Conservation (phyloP, 1,139 yeast species). For the Hyphopichia khmerensis region DNA sequence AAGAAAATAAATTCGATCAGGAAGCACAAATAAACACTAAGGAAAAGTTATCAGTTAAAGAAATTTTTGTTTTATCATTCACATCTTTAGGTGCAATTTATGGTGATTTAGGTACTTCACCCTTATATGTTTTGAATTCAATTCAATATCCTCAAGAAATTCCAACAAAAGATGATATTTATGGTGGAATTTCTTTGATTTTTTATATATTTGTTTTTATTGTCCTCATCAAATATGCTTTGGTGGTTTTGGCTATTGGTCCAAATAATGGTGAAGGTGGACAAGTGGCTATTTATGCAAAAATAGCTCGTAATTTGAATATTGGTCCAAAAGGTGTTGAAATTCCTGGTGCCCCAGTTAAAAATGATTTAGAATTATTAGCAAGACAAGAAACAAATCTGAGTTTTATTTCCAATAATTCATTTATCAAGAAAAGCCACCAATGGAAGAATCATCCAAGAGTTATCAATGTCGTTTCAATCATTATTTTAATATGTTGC, state of each 20-base stretch:
- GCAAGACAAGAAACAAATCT: constrained; percentile 42
- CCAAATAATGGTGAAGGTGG: constrained; percentile 64
- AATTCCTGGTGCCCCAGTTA: constrained; percentile 38
- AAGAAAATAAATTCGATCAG: background rate
- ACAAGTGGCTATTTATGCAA: constrained; percentile 59
- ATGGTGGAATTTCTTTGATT: constrained; percentile 53
- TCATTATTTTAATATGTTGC: constrained; percentile 37
- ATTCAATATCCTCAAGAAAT: constrained; percentile 33
- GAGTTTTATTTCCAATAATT: constrained; percentile 15
- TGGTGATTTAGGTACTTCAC: constrained; percentile 64
- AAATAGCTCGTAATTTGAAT: constrained; percentile 47
- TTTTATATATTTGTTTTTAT: constrained; percentile 56
- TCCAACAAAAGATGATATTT: constrained; percentile 37
- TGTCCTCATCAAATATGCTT: constrained; percentile 50
- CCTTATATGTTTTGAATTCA: constrained; percentile 51
- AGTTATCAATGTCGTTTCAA: constrained; percentile 27
- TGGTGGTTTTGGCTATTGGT: constrained; percentile 48
- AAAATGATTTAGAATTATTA: constrained; percentile 34
- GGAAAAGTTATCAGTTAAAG: constrained; percentile 21
- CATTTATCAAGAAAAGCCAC: constrained; percentile 9
- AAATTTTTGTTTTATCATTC: constrained; percentile 25
- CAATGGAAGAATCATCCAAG: constrained; percentile 21
- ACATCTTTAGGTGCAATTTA: constrained; percentile 56
- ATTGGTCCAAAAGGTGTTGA: constrained; percentile 49
- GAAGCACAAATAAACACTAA: background rate